Conservation (phyloP, 352 stramenopile species). For the Globisporangium alternatum region DNA sequence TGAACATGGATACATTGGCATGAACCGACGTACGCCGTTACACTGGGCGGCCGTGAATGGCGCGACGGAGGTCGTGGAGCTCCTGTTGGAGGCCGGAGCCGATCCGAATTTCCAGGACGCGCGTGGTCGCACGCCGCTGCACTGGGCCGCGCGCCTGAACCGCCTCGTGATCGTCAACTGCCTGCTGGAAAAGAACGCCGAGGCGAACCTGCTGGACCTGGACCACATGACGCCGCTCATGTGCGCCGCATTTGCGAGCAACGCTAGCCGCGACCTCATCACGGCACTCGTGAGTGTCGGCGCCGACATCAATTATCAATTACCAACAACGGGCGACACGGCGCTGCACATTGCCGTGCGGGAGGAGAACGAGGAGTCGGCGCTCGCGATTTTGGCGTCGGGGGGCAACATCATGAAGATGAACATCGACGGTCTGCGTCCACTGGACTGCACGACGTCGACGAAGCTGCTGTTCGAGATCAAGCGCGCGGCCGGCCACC, state of each 20-base stretch:
- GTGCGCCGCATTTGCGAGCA: conserved; percentile 47
- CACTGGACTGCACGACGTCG: conserved; percentile 76
- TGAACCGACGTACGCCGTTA: conserved; percentile 76
- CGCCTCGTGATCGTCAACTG: conserved; percentile 43
- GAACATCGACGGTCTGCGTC: conserved; percentile 63
- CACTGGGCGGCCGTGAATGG: conserved; percentile 80
- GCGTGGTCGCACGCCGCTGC: conserved; percentile 60
- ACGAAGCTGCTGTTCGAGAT: conserved; percentile 79
- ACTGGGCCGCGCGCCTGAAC: conserved; percentile 76
- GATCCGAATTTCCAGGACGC: conserved; percentile 79
- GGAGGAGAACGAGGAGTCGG: conserved; percentile 59
- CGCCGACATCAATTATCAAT: conserved; percentile 70
- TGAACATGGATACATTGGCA: conserved; percentile 75
- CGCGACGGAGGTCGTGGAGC: conserved; percentile 46
- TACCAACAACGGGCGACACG: conserved; percentile 62
- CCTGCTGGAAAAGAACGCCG: conserved; percentile 40
- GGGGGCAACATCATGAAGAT: conserved; percentile 75
- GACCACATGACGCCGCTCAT: conserved; percentile 70
- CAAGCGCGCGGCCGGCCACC: conserved; percentile 72
- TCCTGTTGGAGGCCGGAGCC: conserved; percentile 62
- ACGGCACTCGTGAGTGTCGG: conserved; percentile 45
- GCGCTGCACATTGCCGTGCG: conserved; percentile 72
- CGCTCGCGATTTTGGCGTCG: conserved; percentile 62
- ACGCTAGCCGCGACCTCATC: conserved; percentile 55
- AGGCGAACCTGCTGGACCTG: conserved; percentile 46